Conservation (phyloP, 208 protist genomes). For the Vickermania spadyakhi region DNA sequence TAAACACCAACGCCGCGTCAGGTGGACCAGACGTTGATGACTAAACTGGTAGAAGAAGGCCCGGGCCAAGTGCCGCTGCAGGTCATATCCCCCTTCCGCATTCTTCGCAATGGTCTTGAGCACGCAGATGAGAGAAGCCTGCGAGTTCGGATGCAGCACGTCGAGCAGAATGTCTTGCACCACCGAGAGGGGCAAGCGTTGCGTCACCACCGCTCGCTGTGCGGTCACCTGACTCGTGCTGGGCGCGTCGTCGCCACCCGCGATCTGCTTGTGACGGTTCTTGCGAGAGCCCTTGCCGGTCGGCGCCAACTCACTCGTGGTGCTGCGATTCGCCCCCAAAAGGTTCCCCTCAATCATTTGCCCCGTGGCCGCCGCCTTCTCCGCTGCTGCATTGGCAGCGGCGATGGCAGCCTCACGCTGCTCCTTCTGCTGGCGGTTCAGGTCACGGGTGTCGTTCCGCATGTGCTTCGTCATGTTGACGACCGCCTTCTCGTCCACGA, state of each 20-base stretch:
- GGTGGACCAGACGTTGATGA: neutral
- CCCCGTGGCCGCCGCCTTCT: neutral
- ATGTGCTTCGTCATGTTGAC: neutral
- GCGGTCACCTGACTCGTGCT: neutral
- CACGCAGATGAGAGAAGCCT: slow-evolving; percentile 1
- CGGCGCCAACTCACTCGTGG: neutral
- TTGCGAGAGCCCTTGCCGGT: neutral
- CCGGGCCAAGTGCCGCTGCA: neutral
- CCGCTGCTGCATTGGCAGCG: neutral
- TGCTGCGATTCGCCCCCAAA: neutral
- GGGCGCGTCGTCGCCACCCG: neutral
- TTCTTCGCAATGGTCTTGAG: slow-evolving; percentile 1
- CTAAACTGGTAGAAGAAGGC: neutral
- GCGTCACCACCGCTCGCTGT: neutral
- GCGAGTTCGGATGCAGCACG: neutral
- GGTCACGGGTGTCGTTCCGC: neutral
- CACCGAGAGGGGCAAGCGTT: neutral
- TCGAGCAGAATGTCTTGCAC: slow-evolving; percentile 3
- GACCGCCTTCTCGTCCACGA: neutral
- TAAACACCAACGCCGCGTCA: neutral
- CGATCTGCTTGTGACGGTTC: neutral
- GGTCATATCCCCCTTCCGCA: neutral
- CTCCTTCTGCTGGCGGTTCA: neutral
- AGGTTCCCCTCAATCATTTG: neutral
- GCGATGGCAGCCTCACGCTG: neutral